Conservation (phyloP, 108 stramenopile genomes). For the Skeletonema costatum region DNA sequence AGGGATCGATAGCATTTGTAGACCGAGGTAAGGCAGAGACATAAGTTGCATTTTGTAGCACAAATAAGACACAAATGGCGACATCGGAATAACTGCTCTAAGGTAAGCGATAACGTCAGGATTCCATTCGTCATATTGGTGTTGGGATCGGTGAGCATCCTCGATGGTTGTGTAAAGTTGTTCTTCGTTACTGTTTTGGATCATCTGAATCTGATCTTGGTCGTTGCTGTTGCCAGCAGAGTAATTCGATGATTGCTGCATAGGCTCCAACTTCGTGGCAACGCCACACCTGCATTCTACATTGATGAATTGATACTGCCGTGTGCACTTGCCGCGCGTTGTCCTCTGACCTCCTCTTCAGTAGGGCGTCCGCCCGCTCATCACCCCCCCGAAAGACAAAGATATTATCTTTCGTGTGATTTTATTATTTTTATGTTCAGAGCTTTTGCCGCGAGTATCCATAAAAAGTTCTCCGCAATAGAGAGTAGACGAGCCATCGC, state of each 20-base stretch:
- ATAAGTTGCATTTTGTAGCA: background rate
- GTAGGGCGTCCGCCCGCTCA: too few species aligned
- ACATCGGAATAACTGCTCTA: background rate
- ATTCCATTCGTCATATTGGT: background rate
- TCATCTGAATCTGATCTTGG: background rate
- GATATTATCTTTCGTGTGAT: too few species aligned
- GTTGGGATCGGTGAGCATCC: background rate
- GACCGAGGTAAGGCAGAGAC: background rate
- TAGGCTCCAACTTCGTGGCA: background rate
- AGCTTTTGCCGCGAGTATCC: too few species aligned
- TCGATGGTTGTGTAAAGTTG: background rate
- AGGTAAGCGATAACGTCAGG: background rate
- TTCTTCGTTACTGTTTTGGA: background rate
- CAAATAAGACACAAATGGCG: background rate
- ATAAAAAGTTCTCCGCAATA: too few species aligned
- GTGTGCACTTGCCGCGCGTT: too few species aligned
- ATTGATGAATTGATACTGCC: too few species aligned
- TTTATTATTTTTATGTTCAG: too few species aligned
- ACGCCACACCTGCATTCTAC: too few species aligned
- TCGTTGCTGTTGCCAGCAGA: background rate
- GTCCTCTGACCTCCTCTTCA: too few species aligned
- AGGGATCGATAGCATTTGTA: background rate
- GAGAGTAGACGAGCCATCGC: too few species aligned
- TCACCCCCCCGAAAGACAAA: too few species aligned
- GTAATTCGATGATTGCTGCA: background rate